Evolutionary conservation across 2,329 filamentous ascomycete genomes (phyloP), one percentile per base, ranked within the genome.

Genomic region (Dactylellina sp.): DNA sequence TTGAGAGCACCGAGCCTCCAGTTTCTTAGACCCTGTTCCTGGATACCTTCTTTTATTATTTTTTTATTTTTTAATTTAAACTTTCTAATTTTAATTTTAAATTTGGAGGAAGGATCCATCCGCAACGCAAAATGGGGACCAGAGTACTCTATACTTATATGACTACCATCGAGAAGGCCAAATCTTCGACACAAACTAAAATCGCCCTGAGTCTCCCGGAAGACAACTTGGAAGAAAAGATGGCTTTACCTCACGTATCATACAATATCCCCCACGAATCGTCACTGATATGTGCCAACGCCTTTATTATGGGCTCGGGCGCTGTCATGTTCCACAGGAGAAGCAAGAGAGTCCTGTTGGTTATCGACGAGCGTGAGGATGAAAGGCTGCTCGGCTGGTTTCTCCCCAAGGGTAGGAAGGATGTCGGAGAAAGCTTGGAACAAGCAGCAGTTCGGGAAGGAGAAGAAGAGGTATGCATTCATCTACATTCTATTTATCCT

Each of bases 401-500:
- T n/a, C 22, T 75, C 6, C 74, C 74, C 2, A 71, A 71, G 16
- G 74, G 74, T 28, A 56, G 74, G 18, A 56, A 56, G 44, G 74
- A 75, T 16, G 44, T 65, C 35, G 74, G 74, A 18, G 74, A 75
- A 24, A 61, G 44, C 1, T 44, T 75, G 22, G 59, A 70, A 25
- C 47, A 59, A 7, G 42, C 65, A 1, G 74, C 66, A 11, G 28
- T 72, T 4, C 42, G 74, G 6, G 74, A 75, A 35, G 74, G 66
- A 20, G 61, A 71, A 49, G 74, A 75, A 72, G 74, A 75, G 57
- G 68, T 72, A 72, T 50, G 65, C 52, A 18, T 55, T 11, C 11
- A 39, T 32, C 12, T 55, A 2, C 7, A 20, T 16, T 5, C 35
- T 1, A 32, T 40, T 37, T 35, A 28, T 32, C 28, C 3, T 53